Percentiles rank a stretch among this genome's conserved stretches.
phyloP scores from a whole-genome alignment of 1,139 yeast genomes.

The Kodamaea suecica region DNA sequence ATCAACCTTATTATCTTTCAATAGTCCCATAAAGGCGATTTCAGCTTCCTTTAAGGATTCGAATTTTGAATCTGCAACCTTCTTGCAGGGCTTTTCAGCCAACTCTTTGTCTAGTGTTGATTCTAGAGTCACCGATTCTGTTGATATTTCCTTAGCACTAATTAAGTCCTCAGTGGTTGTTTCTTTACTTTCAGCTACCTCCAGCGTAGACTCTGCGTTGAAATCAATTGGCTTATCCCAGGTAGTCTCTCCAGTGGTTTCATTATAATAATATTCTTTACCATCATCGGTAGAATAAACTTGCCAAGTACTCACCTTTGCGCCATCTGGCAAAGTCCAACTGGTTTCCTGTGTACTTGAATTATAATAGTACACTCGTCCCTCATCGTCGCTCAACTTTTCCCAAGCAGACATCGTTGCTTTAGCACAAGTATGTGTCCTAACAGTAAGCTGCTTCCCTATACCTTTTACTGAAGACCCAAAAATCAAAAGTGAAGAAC shows the following conservation, averaged over 20 bases:
- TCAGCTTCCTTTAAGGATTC: slow-evolving; percentile 36
- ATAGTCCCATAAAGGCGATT: slow-evolving; percentile 47
- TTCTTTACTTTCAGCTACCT: neutral
- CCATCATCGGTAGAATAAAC: slow-evolving; percentile 69
- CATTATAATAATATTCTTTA: slow-evolving; percentile 67
- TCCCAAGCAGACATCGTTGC: slow-evolving; percentile 57
- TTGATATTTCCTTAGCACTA: slow-evolving; percentile 4
- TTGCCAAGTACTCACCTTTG: slow-evolving; percentile 53
- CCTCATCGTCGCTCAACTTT: slow-evolving; percentile 59
- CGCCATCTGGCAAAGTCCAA: slow-evolving; percentile 77
- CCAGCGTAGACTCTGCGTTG: slow-evolving; percentile 6
- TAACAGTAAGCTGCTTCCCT: too few species aligned
- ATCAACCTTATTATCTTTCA: slow-evolving; percentile 56
- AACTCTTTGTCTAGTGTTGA: slow-evolving; percentile 15
- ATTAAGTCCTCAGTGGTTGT: too few species aligned
- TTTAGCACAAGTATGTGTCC: too few species aligned
- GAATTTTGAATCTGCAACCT: slow-evolving; percentile 16
- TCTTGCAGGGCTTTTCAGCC: slow-evolving; percentile 9
- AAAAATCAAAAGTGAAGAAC: too few species aligned
- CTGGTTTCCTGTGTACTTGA: slow-evolving; percentile 63
- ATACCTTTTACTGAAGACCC: too few species aligned
- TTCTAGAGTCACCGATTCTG: slow-evolving; percentile 7
- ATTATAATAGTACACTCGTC: slow-evolving; percentile 71
- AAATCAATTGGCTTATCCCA: slow-evolving; percentile 73
- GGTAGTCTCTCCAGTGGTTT: slow-evolving; percentile 61